A percentile compares a stretch with the other conserved stretches of the same genome.
Evolutionary conservation across 148 eudicot genomes (phyloP).

Genomic region (Rhododendron vialii): DNA sequence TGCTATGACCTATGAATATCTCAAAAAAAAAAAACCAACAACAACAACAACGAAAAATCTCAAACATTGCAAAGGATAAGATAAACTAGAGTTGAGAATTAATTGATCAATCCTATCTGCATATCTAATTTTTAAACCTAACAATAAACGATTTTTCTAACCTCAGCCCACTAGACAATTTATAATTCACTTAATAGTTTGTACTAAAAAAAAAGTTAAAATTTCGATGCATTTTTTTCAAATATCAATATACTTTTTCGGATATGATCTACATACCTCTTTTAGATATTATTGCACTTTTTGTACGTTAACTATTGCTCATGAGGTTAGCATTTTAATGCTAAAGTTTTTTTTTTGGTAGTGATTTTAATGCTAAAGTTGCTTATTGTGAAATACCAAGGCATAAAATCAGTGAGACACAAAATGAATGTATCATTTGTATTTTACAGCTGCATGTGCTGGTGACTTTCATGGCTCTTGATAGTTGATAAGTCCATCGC

Average conservation of each 20-base stretch:
- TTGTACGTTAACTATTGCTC: neutral
- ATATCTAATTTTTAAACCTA: no score
- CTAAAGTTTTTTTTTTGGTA: no score
- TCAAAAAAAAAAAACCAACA: no score
- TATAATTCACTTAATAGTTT: neutral
- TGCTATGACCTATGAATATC: neutral
- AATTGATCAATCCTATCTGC: no score
- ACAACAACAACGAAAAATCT: neutral
- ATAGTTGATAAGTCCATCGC: no score
- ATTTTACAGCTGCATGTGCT: neutral
- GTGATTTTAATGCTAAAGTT: neutral
- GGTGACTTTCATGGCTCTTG: neutral
- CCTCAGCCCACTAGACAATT: neutral
- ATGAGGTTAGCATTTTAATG: neutral
- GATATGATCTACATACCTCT: no score
- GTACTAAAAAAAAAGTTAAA: no score
- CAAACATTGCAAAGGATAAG: neutral
- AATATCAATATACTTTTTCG: no score
- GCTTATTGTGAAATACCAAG: neutral
- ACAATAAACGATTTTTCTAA: no score
- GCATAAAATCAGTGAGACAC: neutral
- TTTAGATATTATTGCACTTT: no score
- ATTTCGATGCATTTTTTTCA: neutral
- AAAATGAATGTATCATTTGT: neutral
- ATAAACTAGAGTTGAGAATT: neutral